Evolutionary conservation across 495 filamentous ascomycete species (phyloP).

Genomic region (Immersiella caudata): DNA sequence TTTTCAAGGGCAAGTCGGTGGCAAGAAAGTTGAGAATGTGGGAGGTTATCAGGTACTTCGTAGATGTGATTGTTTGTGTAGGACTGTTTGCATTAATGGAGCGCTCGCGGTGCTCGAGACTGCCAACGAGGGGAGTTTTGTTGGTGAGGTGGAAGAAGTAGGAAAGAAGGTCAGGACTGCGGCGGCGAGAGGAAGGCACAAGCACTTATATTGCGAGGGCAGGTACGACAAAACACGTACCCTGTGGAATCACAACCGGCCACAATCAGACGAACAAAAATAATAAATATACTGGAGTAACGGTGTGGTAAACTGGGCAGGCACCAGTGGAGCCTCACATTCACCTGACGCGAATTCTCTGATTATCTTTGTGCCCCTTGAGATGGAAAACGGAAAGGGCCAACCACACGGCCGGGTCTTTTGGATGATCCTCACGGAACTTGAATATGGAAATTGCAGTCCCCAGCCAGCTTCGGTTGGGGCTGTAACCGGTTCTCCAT

Average conservation of each 20-base stretch:
- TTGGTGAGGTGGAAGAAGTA: neutral
- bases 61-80: slow-evolving; percentile 9
- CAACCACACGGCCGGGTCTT: neutral
- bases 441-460: slow-evolving; percentile 15
- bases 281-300: neutral
- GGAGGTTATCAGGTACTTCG: neutral
- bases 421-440: neutral
- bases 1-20: slow-evolving; percentile 1
- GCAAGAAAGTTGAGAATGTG: slow-evolving; percentile 6
- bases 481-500: neutral
- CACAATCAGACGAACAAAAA: neutral
- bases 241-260: slow-evolving; percentile 11
- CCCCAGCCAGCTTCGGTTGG: neutral
- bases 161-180: neutral
- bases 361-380: neutral
- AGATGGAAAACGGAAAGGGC: slow-evolving; percentile 13
- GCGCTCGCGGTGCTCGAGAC: neutral
- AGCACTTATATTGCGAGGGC: slow-evolving; percentile 21
- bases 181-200: slow-evolving; percentile 13
- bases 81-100: slow-evolving; percentile 5
- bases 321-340: slow-evolving; percentile 11
- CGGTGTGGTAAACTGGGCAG: slow-evolving; percentile 1
- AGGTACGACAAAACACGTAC: slow-evolving; percentile 12
- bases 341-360: neutral
- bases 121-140: slow-evolving; percentile 3